Percentiles rank a stretch among this genome's conserved stretches.
phyloP scores from a whole-genome alignment of 768 basidiomycete species.

The Lactifluus volemus region DNA sequence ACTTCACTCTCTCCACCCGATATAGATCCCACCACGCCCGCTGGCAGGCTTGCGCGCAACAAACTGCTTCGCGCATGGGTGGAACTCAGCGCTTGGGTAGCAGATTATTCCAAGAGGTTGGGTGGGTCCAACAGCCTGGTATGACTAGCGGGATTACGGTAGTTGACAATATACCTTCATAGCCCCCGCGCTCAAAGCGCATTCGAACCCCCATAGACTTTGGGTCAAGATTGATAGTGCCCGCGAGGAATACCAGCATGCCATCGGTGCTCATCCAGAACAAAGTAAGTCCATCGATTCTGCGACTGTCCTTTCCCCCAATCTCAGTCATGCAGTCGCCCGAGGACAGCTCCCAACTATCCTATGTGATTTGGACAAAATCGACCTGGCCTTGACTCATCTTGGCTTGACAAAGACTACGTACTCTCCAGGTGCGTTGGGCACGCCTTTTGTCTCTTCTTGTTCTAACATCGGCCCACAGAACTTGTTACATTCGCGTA shows the following conservation, averaged over 20 bases:
- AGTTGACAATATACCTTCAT: neutral
- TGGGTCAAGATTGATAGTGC: conserved; percentile 49
- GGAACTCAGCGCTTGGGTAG: conserved; percentile 60
- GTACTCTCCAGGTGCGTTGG: conserved; percentile 50
- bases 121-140: conserved; percentile 28
- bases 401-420: conserved; percentile 63
- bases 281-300: conserved; percentile 46
- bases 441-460: neutral
- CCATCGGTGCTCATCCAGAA: conserved; percentile 67
- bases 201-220: conserved; percentile 32
- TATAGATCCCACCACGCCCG: conserved; percentile 37
- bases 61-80: conserved; percentile 75
- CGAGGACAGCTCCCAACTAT: conserved; percentile 40
- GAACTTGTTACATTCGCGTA: conserved; percentile 75
- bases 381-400: conserved; percentile 33
- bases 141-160: neutral
- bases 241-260: conserved; percentile 63
- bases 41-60: conserved; percentile 45
- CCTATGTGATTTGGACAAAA: conserved; percentile 34
- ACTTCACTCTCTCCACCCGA: conserved; percentile 44
- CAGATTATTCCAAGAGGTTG: conserved; percentile 44
- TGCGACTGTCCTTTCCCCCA: neutral
- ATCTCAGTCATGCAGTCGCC: conserved; percentile 35
- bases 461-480: conserved; percentile 24
- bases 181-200: conserved; percentile 39